Conservation (phyloP, 148 eudicot genomes). For the Suaeda aralocaspica region DNA sequence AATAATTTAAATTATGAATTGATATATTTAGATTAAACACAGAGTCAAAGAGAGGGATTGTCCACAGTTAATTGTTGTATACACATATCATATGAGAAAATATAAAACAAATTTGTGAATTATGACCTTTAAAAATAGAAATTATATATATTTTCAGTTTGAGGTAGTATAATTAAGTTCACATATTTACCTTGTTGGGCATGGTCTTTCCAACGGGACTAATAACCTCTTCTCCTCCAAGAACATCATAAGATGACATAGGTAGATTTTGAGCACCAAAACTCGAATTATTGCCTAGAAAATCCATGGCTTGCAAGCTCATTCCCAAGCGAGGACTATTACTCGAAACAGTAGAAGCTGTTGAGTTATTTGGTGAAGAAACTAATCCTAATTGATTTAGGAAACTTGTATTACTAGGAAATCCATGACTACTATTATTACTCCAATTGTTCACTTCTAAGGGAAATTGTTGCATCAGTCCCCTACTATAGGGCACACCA, state of each 20-base stretch:
- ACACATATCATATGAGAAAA: no score
- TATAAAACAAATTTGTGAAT: no score
- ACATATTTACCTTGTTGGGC: constrained; percentile 19
- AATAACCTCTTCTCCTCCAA: constrained; percentile 26
- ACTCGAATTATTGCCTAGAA: constrained; percentile 21
- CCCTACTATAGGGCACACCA: background rate
- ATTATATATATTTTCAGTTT: no score
- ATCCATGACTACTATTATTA: constrained; percentile 14
- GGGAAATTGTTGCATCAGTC: constrained; percentile 17
- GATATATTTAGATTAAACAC: no score
- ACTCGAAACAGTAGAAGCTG: constrained; percentile 25
- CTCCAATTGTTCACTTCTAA: constrained; percentile 10
- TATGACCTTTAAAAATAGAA: no score
- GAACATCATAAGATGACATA: constrained; percentile 4
- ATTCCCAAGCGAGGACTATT: constrained; percentile 32
- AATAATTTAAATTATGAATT: no score
- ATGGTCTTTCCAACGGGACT: constrained; percentile 18
- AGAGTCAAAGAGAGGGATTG: no score
- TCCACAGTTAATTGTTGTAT: no score
- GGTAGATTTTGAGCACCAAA: constrained; percentile 13
- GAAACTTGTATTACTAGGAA: constrained; percentile 14
- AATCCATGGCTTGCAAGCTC: constrained; percentile 36
- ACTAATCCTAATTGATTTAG: constrained; percentile 29
- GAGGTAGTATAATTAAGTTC: no score
- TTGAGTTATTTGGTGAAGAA: constrained; percentile 22